These are phyloP conservation scores for Chrysochromulina tobinii DNA, from an alignment of 78 protist genomes.

Conservation along the genomic window DNA sequence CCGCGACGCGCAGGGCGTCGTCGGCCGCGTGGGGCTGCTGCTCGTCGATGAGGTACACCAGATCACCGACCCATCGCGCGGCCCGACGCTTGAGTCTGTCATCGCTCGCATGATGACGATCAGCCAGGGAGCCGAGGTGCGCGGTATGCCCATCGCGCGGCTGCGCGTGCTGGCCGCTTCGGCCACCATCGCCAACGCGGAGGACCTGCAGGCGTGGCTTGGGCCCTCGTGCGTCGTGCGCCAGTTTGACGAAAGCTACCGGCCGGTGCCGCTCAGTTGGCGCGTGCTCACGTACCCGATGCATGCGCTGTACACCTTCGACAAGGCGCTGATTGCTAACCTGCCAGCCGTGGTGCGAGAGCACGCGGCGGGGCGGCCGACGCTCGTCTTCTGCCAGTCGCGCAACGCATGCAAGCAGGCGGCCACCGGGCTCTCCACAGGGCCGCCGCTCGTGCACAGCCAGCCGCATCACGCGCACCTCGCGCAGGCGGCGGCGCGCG, in stretches of 20 bases:
- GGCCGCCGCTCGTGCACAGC: no score
- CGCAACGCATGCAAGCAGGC: no score
- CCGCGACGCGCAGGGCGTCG: not conserved
- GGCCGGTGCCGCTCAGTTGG: constrained; percentile 34
- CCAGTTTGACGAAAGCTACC: constrained; percentile 12
- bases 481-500: no score
- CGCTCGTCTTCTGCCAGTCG: constrained; percentile 29
- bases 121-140: not conserved
- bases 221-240: not conserved
- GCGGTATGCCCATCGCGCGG: not conserved
- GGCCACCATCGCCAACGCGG: constrained; percentile 98
- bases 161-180: constrained; percentile 96
- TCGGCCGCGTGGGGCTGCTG: constrained; percentile 71
- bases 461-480: no score
- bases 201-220: constrained; percentile 18
- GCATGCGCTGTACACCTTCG: not conserved
- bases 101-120: constrained; percentile 82
- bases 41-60: constrained; percentile 98
- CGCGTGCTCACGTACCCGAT: not conserved
- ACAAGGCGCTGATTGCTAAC: not conserved
- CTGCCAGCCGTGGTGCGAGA: not conserved
- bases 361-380: not conserved
- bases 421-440: no score
- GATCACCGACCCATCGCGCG: constrained; percentile 95
- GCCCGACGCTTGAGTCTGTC: constrained; percentile 93